phyloP scores from a whole-genome alignment of 176 grass and related monocot species.

The Olyra latifolia region DNA sequence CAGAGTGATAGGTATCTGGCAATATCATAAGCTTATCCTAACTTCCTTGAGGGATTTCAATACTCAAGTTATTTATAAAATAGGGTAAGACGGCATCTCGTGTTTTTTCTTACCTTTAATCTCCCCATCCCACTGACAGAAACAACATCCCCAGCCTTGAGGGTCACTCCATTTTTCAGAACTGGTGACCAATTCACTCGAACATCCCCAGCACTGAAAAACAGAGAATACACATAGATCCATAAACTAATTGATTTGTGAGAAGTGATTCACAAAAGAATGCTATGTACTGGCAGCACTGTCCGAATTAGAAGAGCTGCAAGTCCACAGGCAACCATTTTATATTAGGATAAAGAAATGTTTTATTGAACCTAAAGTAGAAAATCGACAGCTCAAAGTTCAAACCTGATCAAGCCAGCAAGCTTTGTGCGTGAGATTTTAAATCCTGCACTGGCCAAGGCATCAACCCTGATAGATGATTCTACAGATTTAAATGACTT shows the following conservation, averaged over 20 bases:
- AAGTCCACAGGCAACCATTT: constrained; percentile 2
- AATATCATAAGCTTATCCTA: constrained; percentile 21
- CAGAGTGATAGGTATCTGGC: not conserved
- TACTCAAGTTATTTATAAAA: not conserved
- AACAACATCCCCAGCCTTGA: constrained; percentile 87
- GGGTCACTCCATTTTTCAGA: constrained; percentile 73
- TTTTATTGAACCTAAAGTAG: not conserved
- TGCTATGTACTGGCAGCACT: not conserved
- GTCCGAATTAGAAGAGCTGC: not conserved
- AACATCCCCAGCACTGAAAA: constrained; percentile 81
- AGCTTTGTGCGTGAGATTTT: constrained; percentile 95
- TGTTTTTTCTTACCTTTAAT: constrained; percentile 62
- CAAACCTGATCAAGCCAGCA: constrained; percentile 83
- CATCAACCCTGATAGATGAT: constrained; percentile 87
- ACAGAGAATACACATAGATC: constrained; percentile 18
- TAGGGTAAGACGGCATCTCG: not conserved
- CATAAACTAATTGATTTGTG: constrained; percentile 11
- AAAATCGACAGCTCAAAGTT: not conserved
- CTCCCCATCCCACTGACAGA: constrained; percentile 89
- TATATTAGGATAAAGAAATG: constrained; percentile 17
- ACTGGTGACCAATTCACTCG: constrained; percentile 78
- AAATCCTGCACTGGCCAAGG: constrained; percentile 89
- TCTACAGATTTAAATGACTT: constrained; percentile 88
- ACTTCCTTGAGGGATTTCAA: not conserved
- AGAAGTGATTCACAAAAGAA: not conserved